Evolutionary conservation across 768 basidiomycete genomes (phyloP), one percentile per base, ranked within the genome.

Genomic region (Tephrocybe sp.): DNA sequence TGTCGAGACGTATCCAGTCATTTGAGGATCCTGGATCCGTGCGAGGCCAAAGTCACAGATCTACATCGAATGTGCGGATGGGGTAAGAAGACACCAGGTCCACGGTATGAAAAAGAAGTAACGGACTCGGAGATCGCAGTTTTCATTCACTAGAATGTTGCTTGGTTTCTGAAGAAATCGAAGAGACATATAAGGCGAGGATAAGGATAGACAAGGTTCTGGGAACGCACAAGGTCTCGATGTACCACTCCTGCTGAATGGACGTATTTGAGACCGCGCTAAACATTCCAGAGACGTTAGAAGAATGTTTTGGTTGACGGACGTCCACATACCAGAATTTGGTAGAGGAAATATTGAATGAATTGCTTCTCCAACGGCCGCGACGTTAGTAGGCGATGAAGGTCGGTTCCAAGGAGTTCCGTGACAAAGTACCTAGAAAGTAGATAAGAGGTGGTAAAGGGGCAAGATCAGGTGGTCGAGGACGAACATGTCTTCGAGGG

Each of bases 1-100:
- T 45, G 97, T 99, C 51, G 97, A 98, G 54, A 98, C 97, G 65
- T 98, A 99, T 55, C 97, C 97, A 1, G 97, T 99, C 97, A 99
- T 99, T 68, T 99, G 97, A 4, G 96, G 96, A 67, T 99, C 97
- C 70, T 98, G 97, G 57, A 99, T 95, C 46, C 97, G 90, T 32
- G 97, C 97, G 35, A 99, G 79, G 52, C 97, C 97, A 69, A 99
- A 99, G 70, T 99, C 97, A 66, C 97, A 99, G 63, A 98, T 98
- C 93, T 94, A 53, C 11, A 43, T 17, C 20, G 14, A 20, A 34
- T 16, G 41, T 26, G 46, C 23, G 41, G 53, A 53, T 23, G 39
- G 10, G 9, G 31, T 16, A 19, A 52, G 46, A 50, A 41, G 52
- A 59, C 42, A 17, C n/a, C n/a, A 51, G 35, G 53, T 32, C 5